phyloP scores from a whole-genome alignment of 352 stramenopile genomes.

The Pythium oligandrum region DNA sequence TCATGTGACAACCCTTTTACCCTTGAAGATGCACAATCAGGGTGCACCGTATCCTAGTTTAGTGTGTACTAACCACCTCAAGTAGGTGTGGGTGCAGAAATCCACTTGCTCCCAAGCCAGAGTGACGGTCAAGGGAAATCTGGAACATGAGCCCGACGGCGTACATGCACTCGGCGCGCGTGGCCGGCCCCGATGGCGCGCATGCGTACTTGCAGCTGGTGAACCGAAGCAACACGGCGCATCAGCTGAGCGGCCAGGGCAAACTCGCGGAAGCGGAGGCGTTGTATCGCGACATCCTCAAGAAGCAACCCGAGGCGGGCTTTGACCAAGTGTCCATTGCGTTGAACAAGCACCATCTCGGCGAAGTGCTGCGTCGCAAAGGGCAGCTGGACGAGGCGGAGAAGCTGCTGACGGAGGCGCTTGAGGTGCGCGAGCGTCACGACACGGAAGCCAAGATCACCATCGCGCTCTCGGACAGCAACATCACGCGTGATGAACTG shows the following conservation, averaged over 20 bases:
- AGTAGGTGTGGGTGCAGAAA: too few relatives aligned
- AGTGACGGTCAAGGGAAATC: too few relatives aligned
- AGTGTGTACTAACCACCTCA: too few relatives aligned
- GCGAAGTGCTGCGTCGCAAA: constrained; percentile 38
- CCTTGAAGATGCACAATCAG: too few relatives aligned
- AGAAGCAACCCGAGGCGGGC: constrained; percentile 34
- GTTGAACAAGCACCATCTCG: constrained; percentile 52
- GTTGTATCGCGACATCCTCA: constrained; percentile 41
- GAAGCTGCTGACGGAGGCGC: constrained; percentile 32
- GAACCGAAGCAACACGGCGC: constrained; percentile 37
- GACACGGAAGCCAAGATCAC: constrained; percentile 26
- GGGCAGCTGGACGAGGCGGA: constrained; percentile 47
- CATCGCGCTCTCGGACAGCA: constrained; percentile 49
- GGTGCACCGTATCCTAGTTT: too few relatives aligned
- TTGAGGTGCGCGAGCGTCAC: constrained; percentile 36
- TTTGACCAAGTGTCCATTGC: constrained; percentile 60
- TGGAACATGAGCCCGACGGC: constrained; percentile 11
- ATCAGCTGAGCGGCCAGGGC: constrained; percentile 29
- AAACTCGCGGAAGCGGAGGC: constrained; percentile 35
- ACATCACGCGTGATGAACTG: constrained; percentile 65
- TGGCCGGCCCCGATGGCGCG: constrained; percentile 24
- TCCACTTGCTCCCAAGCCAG: too few relatives aligned
- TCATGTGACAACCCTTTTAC: too few relatives aligned
- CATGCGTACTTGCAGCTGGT: constrained; percentile 47
- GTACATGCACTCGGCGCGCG: constrained; percentile 25